Evolutionary conservation across 805 yeast species (phyloP), one percentile per base, ranked within the genome.

Genomic region (Candida cerambycidarum): DNA sequence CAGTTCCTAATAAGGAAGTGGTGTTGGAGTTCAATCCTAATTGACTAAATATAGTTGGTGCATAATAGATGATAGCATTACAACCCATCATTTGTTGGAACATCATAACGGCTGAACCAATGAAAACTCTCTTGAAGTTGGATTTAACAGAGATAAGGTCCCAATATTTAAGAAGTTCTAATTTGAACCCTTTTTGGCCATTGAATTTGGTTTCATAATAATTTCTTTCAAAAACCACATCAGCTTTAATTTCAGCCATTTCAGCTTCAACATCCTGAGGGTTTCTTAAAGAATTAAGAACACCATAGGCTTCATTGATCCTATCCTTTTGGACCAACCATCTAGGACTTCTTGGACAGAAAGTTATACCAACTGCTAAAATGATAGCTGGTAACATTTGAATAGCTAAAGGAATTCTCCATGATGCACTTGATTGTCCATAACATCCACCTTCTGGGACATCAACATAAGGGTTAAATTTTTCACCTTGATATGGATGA

Each of bases 301-400:
- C 41, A n/a, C 28, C 29, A 19, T 43, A 30, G 1, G 79, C 76
- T 17, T 56, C 56, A 1, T 59, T 51, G 8, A 55, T 45, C 13
- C 61, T 52, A 2, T 62, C 63, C 15, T 59, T 57, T 14, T 62
- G 46, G 1, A 74, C 58, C 18, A 71, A 56, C 65, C 68, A 73
- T 39, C 80, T 55, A 8, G 81, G 80, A 4, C 76, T 66, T 48
- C 75, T 79, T 3, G 79, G 79, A 49, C 78, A 60, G 41, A 65
- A 59, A 21, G 62, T 48, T 15, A 75, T 65, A 42, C 78, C 70
- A 6, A 55, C 39, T 14, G 66, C 64, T 48, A 79, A 62, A 27
- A 73, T 44, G 11, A 61, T 39, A 12, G 82, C 81, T 39, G 79
- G 79, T 30, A 78, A 47, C 32, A 78, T 65, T 49, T 76, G 81